Percentiles rank a stretch among this genome's conserved stretches.
These are phyloP conservation scores for Ceratobasidium papillatum DNA, from an alignment of 1,284 basidiomycete species.

Conservation along the genomic window DNA sequence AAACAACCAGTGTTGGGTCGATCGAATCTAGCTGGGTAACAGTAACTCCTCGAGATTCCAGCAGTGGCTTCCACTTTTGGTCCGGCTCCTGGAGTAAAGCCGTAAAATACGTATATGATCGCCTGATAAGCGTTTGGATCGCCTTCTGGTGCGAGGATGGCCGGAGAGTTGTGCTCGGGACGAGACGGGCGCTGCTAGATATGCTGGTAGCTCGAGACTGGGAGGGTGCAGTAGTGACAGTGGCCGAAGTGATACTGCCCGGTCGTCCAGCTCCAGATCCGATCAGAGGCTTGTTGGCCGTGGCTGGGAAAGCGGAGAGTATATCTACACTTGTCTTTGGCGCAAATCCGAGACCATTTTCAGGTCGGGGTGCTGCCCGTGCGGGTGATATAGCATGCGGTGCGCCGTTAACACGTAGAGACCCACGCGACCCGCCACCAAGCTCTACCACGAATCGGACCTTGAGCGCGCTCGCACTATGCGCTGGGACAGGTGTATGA, in stretches of 20 bases:
- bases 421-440: slow-evolving; percentile 73
- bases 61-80: slow-evolving; percentile 88
- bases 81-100: slow-evolving; percentile 97
- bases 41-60: slow-evolving; percentile 87
- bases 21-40: slow-evolving; percentile 97
- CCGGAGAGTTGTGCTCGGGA: slow-evolving; percentile 50
- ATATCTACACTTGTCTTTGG: neutral
- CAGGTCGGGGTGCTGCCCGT: slow-evolving; percentile 53
- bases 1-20: slow-evolving; percentile 96
- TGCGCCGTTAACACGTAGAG: slow-evolving; percentile 84
- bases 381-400: slow-evolving; percentile 70
- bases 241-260: slow-evolving; percentile 2
- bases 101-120: slow-evolving; percentile 98
- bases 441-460: slow-evolving; percentile 81
- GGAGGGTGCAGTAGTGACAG: neutral
- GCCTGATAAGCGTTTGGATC: slow-evolving; percentile 82
- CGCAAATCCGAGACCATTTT: slow-evolving; percentile 39
- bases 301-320: slow-evolving; percentile 20
- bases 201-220: slow-evolving; percentile 38
- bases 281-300: neutral
- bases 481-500: slow-evolving; percentile 70
- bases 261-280: neutral
- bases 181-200: slow-evolving; percentile 26
- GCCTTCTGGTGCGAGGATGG: slow-evolving; percentile 75
- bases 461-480: slow-evolving; percentile 59